Evolutionary conservation across 495 filamentous ascomycete genomes (phyloP).

Genomic region (Alectoria sarmentosa): DNA sequence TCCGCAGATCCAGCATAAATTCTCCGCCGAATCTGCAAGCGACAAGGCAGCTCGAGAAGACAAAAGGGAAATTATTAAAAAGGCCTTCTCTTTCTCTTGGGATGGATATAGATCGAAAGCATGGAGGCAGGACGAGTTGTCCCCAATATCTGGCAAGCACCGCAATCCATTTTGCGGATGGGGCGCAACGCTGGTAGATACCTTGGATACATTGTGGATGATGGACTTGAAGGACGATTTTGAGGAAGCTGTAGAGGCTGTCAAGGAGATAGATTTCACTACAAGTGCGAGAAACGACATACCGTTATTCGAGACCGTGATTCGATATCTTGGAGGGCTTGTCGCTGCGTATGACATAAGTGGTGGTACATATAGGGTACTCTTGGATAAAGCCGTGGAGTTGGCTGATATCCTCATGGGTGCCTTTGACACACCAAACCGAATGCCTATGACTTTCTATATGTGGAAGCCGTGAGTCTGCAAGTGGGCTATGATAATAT

Average conservation of each 20-base stretch:
- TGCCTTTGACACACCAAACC: constrained; percentile 93
- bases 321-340: constrained; percentile 79
- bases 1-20: constrained; percentile 67
- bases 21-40: constrained; percentile 53
- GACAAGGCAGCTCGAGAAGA: constrained; percentile 55
- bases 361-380: constrained; percentile 55
- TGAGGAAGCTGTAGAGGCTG: constrained; percentile 68
- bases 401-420: constrained; percentile 84
- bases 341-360: constrained; percentile 77
- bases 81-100: constrained; percentile 70
- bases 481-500: not conserved
- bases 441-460: constrained; percentile 88
- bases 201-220: constrained; percentile 93
- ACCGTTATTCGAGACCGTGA: constrained; percentile 80
- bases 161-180: constrained; percentile 84
- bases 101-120: constrained; percentile 63
- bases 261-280: constrained; percentile 84
- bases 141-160: constrained; percentile 53
- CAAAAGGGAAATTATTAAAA: constrained; percentile 56
- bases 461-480: constrained; percentile 65
- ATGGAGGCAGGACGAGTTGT: constrained; percentile 74
- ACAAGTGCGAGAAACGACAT: constrained; percentile 58
- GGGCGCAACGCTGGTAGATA: constrained; percentile 90
- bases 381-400: constrained; percentile 83
- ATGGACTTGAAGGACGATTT: constrained; percentile 91